These are phyloP conservation scores for Phycomyces nitens DNA, from an alignment of 192 early-diverging fungal genomes.

Conservation along the genomic window DNA sequence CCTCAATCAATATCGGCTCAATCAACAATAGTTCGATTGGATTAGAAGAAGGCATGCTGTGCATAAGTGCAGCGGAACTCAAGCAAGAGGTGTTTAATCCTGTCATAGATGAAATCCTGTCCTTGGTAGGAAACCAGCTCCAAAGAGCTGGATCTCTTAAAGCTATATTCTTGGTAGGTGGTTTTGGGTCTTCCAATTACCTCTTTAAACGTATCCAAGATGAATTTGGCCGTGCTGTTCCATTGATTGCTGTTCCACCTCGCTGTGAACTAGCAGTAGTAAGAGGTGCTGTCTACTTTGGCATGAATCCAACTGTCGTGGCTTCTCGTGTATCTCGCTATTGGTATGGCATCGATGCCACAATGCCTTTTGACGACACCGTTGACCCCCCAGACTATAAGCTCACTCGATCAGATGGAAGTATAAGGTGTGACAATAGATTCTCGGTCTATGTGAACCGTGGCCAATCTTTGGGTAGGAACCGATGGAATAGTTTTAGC, in stretches of 20 bases:
- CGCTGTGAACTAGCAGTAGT: constrained; percentile 51
- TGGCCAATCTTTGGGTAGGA: constrained; percentile 27
- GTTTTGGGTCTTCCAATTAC: constrained; percentile 53
- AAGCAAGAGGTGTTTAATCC: constrained; percentile 50
- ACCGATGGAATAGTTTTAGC: neutral
- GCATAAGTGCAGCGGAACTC: constrained; percentile 39
- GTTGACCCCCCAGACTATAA: constrained; percentile 47
- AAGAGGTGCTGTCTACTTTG: constrained; percentile 51
- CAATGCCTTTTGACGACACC: constrained; percentile 47
- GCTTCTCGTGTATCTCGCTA: constrained; percentile 44
- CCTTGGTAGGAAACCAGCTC: no score
- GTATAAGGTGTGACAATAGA: constrained; percentile 49
- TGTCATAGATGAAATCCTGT: constrained; percentile 20
- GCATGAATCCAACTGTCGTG: constrained; percentile 47
- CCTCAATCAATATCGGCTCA: constrained; percentile 33
- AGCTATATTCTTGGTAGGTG: constrained; percentile 53
- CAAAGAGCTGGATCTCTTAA: neutral
- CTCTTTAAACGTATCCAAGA: constrained; percentile 45
- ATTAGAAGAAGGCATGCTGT: constrained; percentile 41
- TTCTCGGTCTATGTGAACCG: constrained; percentile 50
- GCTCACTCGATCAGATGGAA: constrained; percentile 46
- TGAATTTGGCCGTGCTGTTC: constrained; percentile 40
- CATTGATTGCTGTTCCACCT: constrained; percentile 50
- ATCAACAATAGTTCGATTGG: constrained; percentile 30
- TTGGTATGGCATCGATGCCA: constrained; percentile 54